Base-by-base conservation (phyloP, 257 asterid species). In the Cruciata laevipes region DNA sequence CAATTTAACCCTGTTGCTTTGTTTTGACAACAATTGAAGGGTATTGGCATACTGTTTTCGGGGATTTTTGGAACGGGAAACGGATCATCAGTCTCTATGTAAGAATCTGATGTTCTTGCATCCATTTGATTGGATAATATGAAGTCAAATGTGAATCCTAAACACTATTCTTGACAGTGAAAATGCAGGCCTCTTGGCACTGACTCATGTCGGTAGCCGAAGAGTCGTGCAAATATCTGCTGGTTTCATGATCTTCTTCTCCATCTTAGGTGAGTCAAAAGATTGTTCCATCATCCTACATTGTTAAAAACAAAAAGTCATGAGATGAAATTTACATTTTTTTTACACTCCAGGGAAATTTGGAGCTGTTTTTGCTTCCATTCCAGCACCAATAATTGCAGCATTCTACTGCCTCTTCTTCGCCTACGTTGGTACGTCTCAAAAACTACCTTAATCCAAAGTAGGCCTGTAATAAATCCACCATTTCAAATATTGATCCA, bases 311-410 rank as follows among this genome's bases (percentile, higher is more conserved):
- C 55, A 33, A 11, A 9, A 52, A 32, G 40, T 51, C 4, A 14
- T 9, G 9, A 49, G 44, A 57, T 9, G 9, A 49, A 32, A 57
- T 51, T 31, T 47, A 18, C 62, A 21, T 53, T 24, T 21, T 30
- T 25, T n/a, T n/a, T n/a, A n/a, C n/a, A 35, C 56, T 64, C 30
- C 87, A 90, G 99, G 92, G 47, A 94, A 94, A 83, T 94, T 90
- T 42, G 99, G 97, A 74, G 99, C 97, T 38, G 91, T 94, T 57
- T 94, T 94, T 71, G 97, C 99, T 62, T 94, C 99, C 51, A 88
- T 90, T 67, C 99, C 99, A 20, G 85, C 95, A 51, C 93, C 99
- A 5, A 94, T 94, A 8, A 61, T 94, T 52, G 97, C 99, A 69
- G 99, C 95, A 20, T 70, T 90, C 62, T 94, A 94, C 60, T 94